phyloP scores from a whole-genome alignment of 2,329 filamentous ascomycete genomes.

The Boeremia lycopersici region DNA sequence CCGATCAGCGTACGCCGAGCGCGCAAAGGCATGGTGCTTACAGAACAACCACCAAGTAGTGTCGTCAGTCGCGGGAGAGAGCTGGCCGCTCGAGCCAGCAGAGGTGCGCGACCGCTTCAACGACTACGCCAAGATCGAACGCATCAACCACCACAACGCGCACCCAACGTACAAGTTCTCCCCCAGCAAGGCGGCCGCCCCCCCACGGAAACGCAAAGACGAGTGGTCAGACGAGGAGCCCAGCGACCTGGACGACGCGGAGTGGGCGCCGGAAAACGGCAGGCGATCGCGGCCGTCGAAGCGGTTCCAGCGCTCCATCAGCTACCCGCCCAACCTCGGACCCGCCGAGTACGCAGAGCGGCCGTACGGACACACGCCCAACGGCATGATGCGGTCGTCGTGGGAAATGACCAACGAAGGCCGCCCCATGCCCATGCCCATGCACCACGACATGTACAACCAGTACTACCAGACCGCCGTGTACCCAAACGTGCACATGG shows the following conservation, averaged over 20 bases:
- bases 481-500: slow-evolving; percentile 47
- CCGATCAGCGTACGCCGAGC: slow-evolving; percentile 86
- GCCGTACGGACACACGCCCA: slow-evolving; percentile 34
- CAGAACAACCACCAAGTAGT: slow-evolving; percentile 95
- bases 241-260: slow-evolving; percentile 51
- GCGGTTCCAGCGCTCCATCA: slow-evolving; percentile 32
- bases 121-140: slow-evolving; percentile 77
- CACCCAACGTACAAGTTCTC: slow-evolving; percentile 95
- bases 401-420: slow-evolving; percentile 61
- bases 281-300: slow-evolving; percentile 31
- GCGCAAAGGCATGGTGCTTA: slow-evolving; percentile 78
- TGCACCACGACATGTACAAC: slow-evolving; percentile 49
- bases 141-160: slow-evolving; percentile 81
- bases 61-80: slow-evolving; percentile 82
- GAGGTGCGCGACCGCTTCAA: slow-evolving; percentile 77
- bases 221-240: slow-evolving; percentile 47
- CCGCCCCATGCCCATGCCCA: slow-evolving; percentile 52
- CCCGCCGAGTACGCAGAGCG: slow-evolving; percentile 35
- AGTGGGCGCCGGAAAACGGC: slow-evolving; percentile 44
- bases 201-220: slow-evolving; percentile 57
- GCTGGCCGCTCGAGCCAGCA: slow-evolving; percentile 83
- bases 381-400: slow-evolving; percentile 52
- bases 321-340: slow-evolving; percentile 34
- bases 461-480: slow-evolving; percentile 60
- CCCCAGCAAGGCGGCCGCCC: slow-evolving; percentile 69